Conservation (phyloP, 306 rosid species). For the Cyamopsis tetragonoloba region DNA sequence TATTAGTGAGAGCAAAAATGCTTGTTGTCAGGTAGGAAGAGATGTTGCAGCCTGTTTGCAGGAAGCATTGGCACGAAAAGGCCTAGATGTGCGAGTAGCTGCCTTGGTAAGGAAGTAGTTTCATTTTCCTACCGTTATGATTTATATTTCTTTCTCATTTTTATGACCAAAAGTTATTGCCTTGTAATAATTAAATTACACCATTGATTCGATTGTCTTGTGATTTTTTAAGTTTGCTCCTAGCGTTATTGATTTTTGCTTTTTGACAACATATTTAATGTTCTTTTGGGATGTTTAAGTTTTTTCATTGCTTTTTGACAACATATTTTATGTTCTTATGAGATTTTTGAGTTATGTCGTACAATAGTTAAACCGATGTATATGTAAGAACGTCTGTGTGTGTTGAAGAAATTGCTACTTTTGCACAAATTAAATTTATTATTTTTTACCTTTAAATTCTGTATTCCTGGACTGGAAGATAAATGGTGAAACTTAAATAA, state of each 20-base stretch:
- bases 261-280: neutral
- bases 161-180: neutral
- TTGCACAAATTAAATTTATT: neutral
- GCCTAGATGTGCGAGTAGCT: conserved; percentile 68
- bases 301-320: neutral
- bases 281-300: neutral
- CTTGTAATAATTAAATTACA: neutral
- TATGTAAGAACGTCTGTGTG: neutral
- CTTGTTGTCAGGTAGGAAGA: conserved; percentile 68
- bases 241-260: neutral
- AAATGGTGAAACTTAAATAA: neutral
- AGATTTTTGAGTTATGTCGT: neutral
- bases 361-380: neutral
- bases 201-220: conserved; percentile 6
- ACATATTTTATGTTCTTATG: neutral
- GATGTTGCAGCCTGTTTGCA: conserved; percentile 73
- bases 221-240: neutral
- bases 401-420: neutral
- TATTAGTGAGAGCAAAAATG: neutral
- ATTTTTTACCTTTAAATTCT: neutral
- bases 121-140: neutral
- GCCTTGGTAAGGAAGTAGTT: conserved; percentile 62
- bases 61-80: conserved; percentile 61
- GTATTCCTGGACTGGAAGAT: neutral
- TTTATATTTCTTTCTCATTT: neutral